Conservation (phyloP, 495 filamentous ascomycete species). For the Mytilinidion resinicola region DNA sequence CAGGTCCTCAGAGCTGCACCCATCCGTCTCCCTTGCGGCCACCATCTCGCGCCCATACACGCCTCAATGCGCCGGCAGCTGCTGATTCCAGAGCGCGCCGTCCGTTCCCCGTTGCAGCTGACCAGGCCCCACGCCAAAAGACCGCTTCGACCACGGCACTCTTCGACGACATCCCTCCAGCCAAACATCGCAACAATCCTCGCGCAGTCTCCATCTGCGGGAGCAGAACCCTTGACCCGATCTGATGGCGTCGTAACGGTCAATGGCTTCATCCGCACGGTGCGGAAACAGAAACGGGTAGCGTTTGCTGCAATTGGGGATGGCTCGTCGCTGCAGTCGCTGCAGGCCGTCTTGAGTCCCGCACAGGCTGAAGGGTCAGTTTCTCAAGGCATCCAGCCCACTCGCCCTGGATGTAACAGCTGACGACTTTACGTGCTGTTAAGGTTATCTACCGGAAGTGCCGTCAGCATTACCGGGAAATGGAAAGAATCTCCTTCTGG, state of each 20-base stretch:
- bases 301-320: conserved; percentile 83
- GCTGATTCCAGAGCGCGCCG: not conserved
- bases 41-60: not conserved
- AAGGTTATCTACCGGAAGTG: conserved; percentile 74
- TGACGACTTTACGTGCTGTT: conserved; percentile 5
- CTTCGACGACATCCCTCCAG: conserved; percentile 22
- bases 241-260: conserved; percentile 45
- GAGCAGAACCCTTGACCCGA: not conserved
- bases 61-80: not conserved
- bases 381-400: conserved; percentile 6
- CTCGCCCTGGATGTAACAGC: not conserved
- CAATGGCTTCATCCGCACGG: conserved; percentile 74
- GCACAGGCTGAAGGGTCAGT: conserved; percentile 72
- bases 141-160: conserved; percentile 5
- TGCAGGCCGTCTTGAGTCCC: conserved; percentile 78
- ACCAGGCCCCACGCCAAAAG: not conserved
- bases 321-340: conserved; percentile 69
- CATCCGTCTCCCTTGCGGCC: not conserved
- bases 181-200: conserved; percentile 29
- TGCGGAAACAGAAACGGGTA: conserved; percentile 76
- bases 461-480: conserved; percentile 68
- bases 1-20: not conserved
- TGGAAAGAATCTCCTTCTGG: conserved; percentile 67
- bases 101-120: not conserved
- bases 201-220: conserved; percentile 3